phyloP scores from a whole-genome alignment of 345 rosid genomes.

The Noccaea caerulescens region DNA sequence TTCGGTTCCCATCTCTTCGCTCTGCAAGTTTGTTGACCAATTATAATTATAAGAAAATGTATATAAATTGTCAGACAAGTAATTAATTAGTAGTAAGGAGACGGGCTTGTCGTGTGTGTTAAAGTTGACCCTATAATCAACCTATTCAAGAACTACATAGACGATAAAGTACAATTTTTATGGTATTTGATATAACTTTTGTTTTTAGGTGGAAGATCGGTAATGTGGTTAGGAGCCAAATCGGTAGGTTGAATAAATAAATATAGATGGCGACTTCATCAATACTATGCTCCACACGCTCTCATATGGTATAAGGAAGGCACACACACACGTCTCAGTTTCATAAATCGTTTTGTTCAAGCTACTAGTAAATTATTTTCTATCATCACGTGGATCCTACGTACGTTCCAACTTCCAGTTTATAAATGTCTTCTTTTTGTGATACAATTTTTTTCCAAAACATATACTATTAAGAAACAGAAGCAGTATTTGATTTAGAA shows the following conservation, averaged over 20 bases:
- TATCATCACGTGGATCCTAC: conserved; percentile 43
- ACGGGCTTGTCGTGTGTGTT: conserved; percentile 19
- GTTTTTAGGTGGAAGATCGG: conserved; percentile 11
- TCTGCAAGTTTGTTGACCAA: conserved; percentile 50
- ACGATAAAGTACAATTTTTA: conserved; percentile 7
- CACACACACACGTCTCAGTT: conserved; percentile 31
- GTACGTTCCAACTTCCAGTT: conserved; percentile 32
- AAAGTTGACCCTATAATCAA: conserved; percentile 33
- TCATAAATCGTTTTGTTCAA: conserved; percentile 21
- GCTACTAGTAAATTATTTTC: conserved; percentile 21
- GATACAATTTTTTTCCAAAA: no score
- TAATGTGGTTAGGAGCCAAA: conserved; percentile 34
- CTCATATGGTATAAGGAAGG: conserved; percentile 4
- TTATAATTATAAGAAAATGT: conserved; percentile 5
- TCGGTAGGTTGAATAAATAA: conserved; percentile 38
- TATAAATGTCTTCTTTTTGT: not conserved
- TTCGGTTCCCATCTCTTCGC: conserved; percentile 75
- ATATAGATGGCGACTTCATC: conserved; percentile 37
- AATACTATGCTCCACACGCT: conserved; percentile 35
- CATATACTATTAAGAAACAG: no score
- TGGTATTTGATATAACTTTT: not conserved
- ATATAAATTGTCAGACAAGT: not conserved
- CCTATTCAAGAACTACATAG: conserved; percentile 35
- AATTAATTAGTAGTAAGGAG: conserved; percentile 18
- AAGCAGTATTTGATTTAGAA: not conserved